These are phyloP conservation scores for Darksidea phi DNA, from an alignment of 495 filamentous ascomycete genomes.

Conservation along the genomic window DNA sequence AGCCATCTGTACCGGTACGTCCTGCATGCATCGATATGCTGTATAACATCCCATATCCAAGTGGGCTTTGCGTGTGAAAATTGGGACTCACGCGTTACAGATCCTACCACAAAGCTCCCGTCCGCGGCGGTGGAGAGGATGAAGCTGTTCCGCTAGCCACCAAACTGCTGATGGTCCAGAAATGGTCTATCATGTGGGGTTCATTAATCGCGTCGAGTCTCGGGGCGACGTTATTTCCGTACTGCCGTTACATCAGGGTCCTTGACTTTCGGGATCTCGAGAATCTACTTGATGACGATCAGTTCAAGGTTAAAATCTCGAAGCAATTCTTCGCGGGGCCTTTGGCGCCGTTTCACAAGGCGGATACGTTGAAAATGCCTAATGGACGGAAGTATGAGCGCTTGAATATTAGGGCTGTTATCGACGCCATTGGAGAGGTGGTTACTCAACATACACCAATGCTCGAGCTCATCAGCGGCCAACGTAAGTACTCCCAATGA, in stretches of 20 bases:
- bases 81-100: slow-evolving; percentile 9
- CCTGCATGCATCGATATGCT: slow-evolving; percentile 26
- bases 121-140: slow-evolving; percentile 34
- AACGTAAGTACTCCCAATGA: slow-evolving; percentile 42
- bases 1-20: slow-evolving; percentile 60
- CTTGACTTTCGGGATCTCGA: slow-evolving; percentile 62
- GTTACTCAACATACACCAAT: slow-evolving; percentile 51
- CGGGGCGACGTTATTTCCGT: slow-evolving; percentile 63
- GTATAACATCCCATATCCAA: neutral
- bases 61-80: neutral
- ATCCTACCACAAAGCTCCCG: slow-evolving; percentile 29
- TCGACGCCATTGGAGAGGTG: slow-evolving; percentile 49
- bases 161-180: slow-evolving; percentile 46
- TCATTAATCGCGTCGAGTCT: slow-evolving; percentile 67
- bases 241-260: slow-evolving; percentile 64
- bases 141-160: slow-evolving; percentile 38
- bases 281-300: slow-evolving; percentile 55
- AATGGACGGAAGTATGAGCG: slow-evolving; percentile 8
- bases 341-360: slow-evolving; percentile 37
- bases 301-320: slow-evolving; percentile 32
- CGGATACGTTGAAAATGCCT: neutral
- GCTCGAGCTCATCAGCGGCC: slow-evolving; percentile 54
- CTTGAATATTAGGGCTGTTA: slow-evolving; percentile 37
- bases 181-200: slow-evolving; percentile 66
- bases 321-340: slow-evolving; percentile 41